Base-by-base conservation (phyloP, 257 asterid species). In the Ehretia macrophylla region DNA sequence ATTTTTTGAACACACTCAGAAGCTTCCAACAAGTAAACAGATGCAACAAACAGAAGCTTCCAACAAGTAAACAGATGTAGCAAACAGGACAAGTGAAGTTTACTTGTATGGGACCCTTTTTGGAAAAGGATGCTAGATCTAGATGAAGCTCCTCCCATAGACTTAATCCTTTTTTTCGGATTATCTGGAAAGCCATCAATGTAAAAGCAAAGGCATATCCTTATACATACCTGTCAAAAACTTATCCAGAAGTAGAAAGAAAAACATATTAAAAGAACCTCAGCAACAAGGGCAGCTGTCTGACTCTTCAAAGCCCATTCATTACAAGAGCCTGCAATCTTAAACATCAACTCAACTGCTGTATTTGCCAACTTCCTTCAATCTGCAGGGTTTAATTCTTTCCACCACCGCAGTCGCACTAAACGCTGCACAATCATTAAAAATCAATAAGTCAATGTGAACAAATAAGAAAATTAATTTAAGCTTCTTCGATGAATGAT, bases 251-350 rank as follows among this genome's bases (percentile, higher is more conserved):
- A 40, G 51, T 45, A 22, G 42, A 32, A 55, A 32, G 60, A 55
- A 14, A 64, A 68, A 71, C 23, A 58, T 38, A 65, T 57, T 17
- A 35, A 59, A 72, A 51, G 75, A 56, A 88, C 99, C 97, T 93
- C 99, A 45, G 99, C 97, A 76, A 89, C 94, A 44, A 88, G 91
- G 66, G 97, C 97, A 73, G 99, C 94, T 8, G 99, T 71, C 77
- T 93, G 99, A 79, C 99, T 93, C 77, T 93, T 93, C 81, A 93
- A 81, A 66, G 95, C 94, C 99, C 99, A 93, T 66, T 86, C 96
- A 69, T 93, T 97, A 60, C 47, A 64, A 68, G 96, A 90, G 70
- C 70, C 79, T 65, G 95, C 84, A 63, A 86, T 80, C 74, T 86
- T 96, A 61, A 96, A 84, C 90, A 93, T 84, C 76, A 84, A 72